phyloP scores from a whole-genome alignment of 441 rosid genomes.

The Corymbia calophylla region DNA sequence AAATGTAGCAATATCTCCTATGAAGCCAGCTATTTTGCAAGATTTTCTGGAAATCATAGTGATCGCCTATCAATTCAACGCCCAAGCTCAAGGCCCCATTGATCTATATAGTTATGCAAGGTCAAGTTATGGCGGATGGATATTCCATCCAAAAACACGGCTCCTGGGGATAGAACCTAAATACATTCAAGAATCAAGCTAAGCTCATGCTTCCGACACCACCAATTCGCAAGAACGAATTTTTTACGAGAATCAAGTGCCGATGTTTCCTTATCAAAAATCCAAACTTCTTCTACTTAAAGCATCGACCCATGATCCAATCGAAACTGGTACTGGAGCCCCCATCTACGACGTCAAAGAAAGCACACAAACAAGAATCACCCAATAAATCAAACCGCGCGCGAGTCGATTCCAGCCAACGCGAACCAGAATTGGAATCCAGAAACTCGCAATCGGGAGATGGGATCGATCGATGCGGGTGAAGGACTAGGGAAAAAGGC shows the following conservation, averaged over 20 bases:
- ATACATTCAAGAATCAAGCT: background rate
- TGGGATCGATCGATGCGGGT: background rate
- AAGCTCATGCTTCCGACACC: background rate
- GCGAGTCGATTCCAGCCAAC: background rate
- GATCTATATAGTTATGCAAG: background rate
- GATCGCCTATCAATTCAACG: background rate
- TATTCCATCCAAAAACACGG: background rate
- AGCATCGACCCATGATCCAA: background rate
- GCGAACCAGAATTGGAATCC: background rate
- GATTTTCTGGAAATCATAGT: background rate
- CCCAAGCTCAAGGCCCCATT: background rate
- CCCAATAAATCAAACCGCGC: background rate
- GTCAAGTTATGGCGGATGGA: background rate
- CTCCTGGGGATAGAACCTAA: background rate
- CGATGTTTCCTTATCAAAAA: background rate
- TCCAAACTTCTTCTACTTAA: background rate
- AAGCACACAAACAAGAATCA: background rate
- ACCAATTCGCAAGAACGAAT: background rate
- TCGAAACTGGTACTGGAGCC: rapidly evolving
- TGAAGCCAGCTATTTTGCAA: background rate
- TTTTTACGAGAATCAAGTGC: background rate
- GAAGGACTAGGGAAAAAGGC: background rate
- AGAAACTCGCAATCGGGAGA: background rate
- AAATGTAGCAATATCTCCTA: background rate
- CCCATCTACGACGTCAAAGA: background rate